phyloP scores from a whole-genome alignment of 352 stramenopile genomes.

The Pythium phragmiticola region DNA sequence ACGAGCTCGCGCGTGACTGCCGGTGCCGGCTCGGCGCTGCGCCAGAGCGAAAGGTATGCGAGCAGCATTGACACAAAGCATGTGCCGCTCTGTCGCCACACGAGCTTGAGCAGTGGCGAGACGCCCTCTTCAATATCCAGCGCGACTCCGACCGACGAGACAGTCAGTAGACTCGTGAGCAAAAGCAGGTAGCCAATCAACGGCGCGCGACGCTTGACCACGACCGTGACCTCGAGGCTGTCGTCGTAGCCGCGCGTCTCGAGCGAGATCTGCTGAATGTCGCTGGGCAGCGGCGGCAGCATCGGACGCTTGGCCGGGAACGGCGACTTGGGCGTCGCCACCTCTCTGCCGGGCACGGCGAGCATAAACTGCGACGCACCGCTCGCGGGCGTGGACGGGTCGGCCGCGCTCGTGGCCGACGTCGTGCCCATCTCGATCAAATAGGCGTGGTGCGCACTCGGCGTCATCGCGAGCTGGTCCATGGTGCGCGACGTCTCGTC shows the following conservation, averaged over 20 bases:
- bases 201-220: constrained; percentile 63
- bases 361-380: constrained; percentile 65
- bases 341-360: constrained; percentile 57
- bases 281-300: constrained; percentile 41
- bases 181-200: constrained; percentile 72
- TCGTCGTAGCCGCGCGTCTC: constrained; percentile 70
- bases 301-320: constrained; percentile 20
- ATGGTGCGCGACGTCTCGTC: constrained; percentile 58
- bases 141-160: constrained; percentile 75
- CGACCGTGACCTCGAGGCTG: constrained; percentile 67
- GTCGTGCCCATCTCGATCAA: constrained; percentile 61
- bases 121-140: constrained; percentile 64
- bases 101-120: constrained; percentile 80
- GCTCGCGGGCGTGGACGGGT: constrained; percentile 41
- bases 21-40: constrained; percentile 28
- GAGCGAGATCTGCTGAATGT: constrained; percentile 72
- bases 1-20: constrained; percentile 35
- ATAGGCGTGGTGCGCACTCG: constrained; percentile 49
- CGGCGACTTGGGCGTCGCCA: constrained; percentile 13
- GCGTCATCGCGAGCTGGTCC: constrained; percentile 47
- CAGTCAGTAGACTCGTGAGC: constrained; percentile 64
- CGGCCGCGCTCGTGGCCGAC: constrained; percentile 13
- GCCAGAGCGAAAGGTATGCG: constrained; percentile 38
- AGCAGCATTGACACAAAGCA: constrained; percentile 55
- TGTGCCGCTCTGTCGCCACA: constrained; percentile 81